Evolutionary conservation across 164 flowering plant species (phyloP), one percentile per base, ranked within the genome.

Genomic region (Kingdonia uniflora): DNA sequence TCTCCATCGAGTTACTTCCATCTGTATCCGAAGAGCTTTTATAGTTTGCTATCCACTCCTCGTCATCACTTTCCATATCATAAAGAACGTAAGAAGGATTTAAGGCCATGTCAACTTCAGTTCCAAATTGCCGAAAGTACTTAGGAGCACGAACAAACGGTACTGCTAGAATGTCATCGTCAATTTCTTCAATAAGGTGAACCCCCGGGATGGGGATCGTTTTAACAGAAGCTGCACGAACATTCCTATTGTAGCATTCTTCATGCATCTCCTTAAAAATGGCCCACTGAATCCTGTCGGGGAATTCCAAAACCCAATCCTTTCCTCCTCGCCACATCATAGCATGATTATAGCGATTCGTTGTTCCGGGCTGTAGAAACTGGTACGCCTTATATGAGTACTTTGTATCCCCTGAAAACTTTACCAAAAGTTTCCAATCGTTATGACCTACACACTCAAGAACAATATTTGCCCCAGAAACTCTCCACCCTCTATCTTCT

Each of bases 281-380:
- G 24, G 61, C 53, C 97, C 97, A 94, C 64, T 89, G 96, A 64
- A 74, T 74, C 72, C 96, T 69, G 60, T 94, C 87, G 8, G 84
- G 72, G 60, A 94, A 94, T 63, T 94, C 99, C 73, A 94, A 69
- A 21, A 50, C 76, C 99, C 99, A 94, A 52, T 94, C 99, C 64
- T 89, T 94, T 54, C 90, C 99, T 54, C 97, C 99, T 74, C 76
- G 82, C 99, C 99, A 94, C 90, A 89, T 84, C 87, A 87, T 84
- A 26, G 87, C 92, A 86, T 89, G 95, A 14, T 95, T 84, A 55
- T 60, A 83, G 24, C 99, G 91, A 51, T 94, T 94, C 46, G 92
- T 79, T 39, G 89, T 65, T 44, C 95, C 97, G 48, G 95, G 82
- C 76, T 84, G 99, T 66, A 94, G 52, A 71, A 85, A 72, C 51